Evolutionary conservation across 192 early-diverging fungal species (phyloP), one percentile per base, ranked within the genome.

Genomic region (Linnemannia zychae): DNA sequence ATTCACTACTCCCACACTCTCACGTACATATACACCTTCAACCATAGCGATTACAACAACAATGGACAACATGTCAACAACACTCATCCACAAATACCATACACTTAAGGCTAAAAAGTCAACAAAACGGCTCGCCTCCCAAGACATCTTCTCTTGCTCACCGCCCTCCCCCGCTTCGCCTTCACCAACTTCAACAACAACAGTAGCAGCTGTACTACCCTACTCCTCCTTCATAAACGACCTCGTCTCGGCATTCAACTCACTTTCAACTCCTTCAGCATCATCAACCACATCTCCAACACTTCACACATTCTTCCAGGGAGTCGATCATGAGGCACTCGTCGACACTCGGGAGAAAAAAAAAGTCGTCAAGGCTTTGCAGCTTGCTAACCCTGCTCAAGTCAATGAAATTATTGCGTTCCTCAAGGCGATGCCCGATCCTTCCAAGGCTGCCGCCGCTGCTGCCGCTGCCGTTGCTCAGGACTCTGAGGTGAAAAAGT

Each of bases 351-450:
- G 28, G 0, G 46, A 85, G 72, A 85, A 85, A 69, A 75, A 75
- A 53, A 85, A 85, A 28, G 77, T 85, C 40, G 50, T 85, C 48
- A 75, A 66, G n/a, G 83, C 83, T 15, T 40, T 85, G 1, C 83
- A 76, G 17, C 50, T 57, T 22, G 83, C 83, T 0, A 70, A 79
- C 18, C 77, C 83, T 17, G 74, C 67, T 0, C 68, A 85, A 28
- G 77, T 85, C 22, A 85, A 85, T 36, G 77, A 85, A 63, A 44
- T 85, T 1, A 85, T 85, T 24, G 12, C 67, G 20, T 28, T 85
- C 2, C 47, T 85, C 49, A 85, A 85, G 33, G 83, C 83, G 44
- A 85, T 85, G 83, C 83, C 83, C 2, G 83, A 85, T 33, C 83
- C 83, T 31, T 57, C 83, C 24, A 78, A 53, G 49, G 1, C n/a